Conservation (phyloP, 257 asterid genomes). For the Jaltomata sinuosa region DNA sequence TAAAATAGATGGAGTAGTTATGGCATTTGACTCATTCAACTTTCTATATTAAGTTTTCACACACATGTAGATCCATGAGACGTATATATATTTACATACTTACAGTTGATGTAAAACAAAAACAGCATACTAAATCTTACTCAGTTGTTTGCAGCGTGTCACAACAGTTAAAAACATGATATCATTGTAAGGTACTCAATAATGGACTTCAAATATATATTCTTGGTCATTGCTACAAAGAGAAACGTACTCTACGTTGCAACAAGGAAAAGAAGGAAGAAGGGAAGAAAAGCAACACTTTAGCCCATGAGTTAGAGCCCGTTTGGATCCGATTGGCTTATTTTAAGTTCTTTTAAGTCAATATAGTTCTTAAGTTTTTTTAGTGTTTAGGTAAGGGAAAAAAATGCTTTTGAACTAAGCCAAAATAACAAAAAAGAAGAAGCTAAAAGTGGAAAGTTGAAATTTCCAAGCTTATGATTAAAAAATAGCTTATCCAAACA, state of each 20-base stretch:
- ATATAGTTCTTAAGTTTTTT: no score
- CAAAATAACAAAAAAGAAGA: no score
- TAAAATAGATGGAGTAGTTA: neutral
- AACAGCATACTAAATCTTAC: neutral
- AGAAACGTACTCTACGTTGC: neutral
- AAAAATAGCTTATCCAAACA: no score
- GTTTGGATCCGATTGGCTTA: no score
- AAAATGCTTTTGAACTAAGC: no score
- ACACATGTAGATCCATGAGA: neutral
- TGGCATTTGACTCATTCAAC: neutral
- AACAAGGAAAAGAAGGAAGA: neutral
- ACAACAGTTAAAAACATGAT: neutral
- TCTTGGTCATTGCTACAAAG: neutral
- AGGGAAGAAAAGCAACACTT: neutral
- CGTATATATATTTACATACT: neutral
- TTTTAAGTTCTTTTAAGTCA: no score
- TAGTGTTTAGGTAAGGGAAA: no score
- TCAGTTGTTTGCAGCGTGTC: neutral
- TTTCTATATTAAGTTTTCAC: neutral
- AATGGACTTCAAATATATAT: neutral
- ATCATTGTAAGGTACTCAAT: neutral
- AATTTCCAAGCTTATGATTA: no score
- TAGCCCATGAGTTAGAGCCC: no score
- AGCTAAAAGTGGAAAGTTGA: no score
- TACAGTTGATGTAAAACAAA: neutral